These are phyloP conservation scores for Arabidopsis suecica DNA, from an alignment of 345 rosid genomes.

Conservation along the genomic window DNA sequence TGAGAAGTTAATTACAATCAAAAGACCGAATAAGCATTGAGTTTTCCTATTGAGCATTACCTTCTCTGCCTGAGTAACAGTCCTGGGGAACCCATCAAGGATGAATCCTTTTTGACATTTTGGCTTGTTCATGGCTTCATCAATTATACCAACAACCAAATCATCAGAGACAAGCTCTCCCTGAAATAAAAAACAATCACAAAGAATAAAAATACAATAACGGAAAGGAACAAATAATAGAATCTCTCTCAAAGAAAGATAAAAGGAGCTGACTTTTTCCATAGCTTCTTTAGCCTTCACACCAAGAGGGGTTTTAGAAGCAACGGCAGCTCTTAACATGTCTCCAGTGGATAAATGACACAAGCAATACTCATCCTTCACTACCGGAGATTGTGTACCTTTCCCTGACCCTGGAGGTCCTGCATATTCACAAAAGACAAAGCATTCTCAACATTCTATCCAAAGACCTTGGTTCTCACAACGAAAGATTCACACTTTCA, in stretches of 20 bases:
- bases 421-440: slow-evolving; percentile 42
- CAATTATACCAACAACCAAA: slow-evolving; percentile 91
- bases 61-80: slow-evolving; percentile 90
- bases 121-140: slow-evolving; percentile 91
- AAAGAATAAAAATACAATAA: neutral
- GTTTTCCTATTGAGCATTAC: slow-evolving; percentile 34
- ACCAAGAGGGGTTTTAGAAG: slow-evolving; percentile 92
- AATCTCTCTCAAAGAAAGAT: neutral
- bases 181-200: slow-evolving; percentile 33
- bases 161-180: slow-evolving; percentile 93
- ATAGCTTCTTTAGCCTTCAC: slow-evolving; percentile 95
- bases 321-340: slow-evolving; percentile 94
- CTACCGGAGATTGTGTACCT: slow-evolving; percentile 90
- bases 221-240: neutral
- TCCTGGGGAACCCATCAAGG: slow-evolving; percentile 93
- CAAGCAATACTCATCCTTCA: slow-evolving; percentile 88
- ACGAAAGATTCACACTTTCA: slow-evolving; percentile 3
- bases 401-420: slow-evolving; percentile 98
- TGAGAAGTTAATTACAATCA: slow-evolving; percentile 5
- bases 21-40: neutral
- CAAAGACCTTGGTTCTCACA: neutral
- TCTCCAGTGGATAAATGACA: slow-evolving; percentile 99
- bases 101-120: slow-evolving; percentile 86
- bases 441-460: slow-evolving; percentile 6
- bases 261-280: slow-evolving; percentile 64